These are phyloP conservation scores for Delonix regia DNA, from an alignment of 306 rosid genomes.

Conservation along the genomic window DNA sequence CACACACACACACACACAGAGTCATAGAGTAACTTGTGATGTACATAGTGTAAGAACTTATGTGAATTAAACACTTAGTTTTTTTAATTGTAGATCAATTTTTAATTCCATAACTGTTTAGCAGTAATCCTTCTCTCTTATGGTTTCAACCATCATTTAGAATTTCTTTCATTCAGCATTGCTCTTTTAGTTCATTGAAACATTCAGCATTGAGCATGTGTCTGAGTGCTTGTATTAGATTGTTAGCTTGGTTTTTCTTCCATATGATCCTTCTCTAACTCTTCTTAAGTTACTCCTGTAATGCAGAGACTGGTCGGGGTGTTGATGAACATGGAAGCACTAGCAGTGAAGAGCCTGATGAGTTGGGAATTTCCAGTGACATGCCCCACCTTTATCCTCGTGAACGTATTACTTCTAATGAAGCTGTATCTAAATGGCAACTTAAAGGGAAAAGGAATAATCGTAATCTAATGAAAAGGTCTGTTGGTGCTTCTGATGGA, in stretches of 20 bases:
- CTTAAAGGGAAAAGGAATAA: slow-evolving; percentile 90
- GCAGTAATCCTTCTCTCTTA: slow-evolving; percentile 14
- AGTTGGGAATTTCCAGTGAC: slow-evolving; percentile 65
- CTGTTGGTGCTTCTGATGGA: slow-evolving; percentile 52
- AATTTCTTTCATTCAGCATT: slow-evolving; percentile 16
- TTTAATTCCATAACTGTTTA: neutral
- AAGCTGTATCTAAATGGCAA: slow-evolving; percentile 95
- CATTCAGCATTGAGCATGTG: slow-evolving; percentile 21
- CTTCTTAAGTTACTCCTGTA: slow-evolving; percentile 41
- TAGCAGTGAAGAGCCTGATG: slow-evolving; percentile 75
- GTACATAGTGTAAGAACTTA: neutral
- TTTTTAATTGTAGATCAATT: slow-evolving; percentile 18
- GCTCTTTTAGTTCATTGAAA: neutral
- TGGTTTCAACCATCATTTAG: slow-evolving; percentile 11
- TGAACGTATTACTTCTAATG: slow-evolving; percentile 59
- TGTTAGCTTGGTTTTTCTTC: slow-evolving; percentile 11
- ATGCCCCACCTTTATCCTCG: slow-evolving; percentile 66
- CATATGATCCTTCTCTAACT: slow-evolving; percentile 22
- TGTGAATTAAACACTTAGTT: neutral
- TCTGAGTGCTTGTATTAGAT: neutral
- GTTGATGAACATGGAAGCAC: slow-evolving; percentile 69
- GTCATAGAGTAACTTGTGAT: neutral
- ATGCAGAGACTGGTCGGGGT: slow-evolving; percentile 59
- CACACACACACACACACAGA: neutral
- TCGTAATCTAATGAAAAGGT: slow-evolving; percentile 70